These are phyloP conservation scores for Arbutus unedo DNA, from an alignment of 148 eudicot species.

Conservation along the genomic window DNA sequence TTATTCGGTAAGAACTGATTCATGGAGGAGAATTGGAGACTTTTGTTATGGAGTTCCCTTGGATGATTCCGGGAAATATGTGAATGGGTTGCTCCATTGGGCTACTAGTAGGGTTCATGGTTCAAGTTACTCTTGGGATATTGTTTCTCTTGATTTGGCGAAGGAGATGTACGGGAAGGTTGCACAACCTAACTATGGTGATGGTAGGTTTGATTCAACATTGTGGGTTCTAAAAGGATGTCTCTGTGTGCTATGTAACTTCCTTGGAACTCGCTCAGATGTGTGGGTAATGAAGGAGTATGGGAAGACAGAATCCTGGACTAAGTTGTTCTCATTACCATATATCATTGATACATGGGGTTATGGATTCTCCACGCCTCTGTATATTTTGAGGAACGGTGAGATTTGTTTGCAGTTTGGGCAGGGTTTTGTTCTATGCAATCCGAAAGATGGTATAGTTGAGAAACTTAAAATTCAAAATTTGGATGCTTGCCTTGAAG, in stretches of 20 bases:
- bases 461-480: slow-evolving; percentile 14
- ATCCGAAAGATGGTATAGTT: slow-evolving; percentile 10
- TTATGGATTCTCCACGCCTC: slow-evolving; percentile 4
- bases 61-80: slow-evolving; percentile 30
- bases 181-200: slow-evolving; percentile 28
- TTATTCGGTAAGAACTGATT: slow-evolving; percentile 30
- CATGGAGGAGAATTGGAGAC: slow-evolving; percentile 34
- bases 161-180: slow-evolving; percentile 29
- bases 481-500: slow-evolving; percentile 21
- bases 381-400: slow-evolving; percentile 22
- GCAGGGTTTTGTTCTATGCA: slow-evolving; percentile 6
- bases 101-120: slow-evolving; percentile 21
- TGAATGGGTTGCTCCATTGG: slow-evolving; percentile 56
- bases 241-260: slow-evolving; percentile 30
- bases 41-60: slow-evolving; percentile 30
- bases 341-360: slow-evolving; percentile 16
- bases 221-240: slow-evolving; percentile 27
- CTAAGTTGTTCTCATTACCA: slow-evolving; percentile 29
- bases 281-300: slow-evolving; percentile 52
- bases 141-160: slow-evolving; percentile 40
- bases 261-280: slow-evolving; percentile 21
- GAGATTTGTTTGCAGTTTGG: slow-evolving; percentile 25
- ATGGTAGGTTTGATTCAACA: slow-evolving; percentile 17
- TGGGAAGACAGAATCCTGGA: slow-evolving; percentile 45
- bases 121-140: slow-evolving; percentile 16